Conservation (phyloP, 331 rosid species). For the Dryas integrifolia region DNA sequence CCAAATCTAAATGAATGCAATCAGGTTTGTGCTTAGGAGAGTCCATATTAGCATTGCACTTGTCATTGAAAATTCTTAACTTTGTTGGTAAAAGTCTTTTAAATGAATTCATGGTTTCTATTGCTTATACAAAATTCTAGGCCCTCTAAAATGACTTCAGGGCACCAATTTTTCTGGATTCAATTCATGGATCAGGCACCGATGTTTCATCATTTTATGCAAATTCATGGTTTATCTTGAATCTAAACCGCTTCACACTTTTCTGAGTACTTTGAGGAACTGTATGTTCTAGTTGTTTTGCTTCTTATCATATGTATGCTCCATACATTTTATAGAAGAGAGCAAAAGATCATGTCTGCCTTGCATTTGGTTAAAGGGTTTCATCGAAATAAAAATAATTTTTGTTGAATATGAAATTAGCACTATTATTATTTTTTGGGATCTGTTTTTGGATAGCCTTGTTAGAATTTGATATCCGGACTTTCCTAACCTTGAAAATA, state of each 20-base stretch:
- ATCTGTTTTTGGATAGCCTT: neutral
- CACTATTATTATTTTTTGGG: no score
- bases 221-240: neutral
- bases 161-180: neutral
- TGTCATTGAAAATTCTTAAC: neutral
- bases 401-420: neutral
- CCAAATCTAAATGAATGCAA: slow-evolving; percentile 11
- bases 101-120: neutral
- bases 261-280: neutral
- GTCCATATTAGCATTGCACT: neutral
- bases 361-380: neutral
- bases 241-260: neutral
- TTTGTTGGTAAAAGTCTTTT: neutral
- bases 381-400: neutral
- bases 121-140: neutral
- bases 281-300: neutral
- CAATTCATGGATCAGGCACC: neutral
- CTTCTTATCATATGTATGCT: neutral
- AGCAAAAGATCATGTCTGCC: neutral
- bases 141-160: no score
- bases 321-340: neutral
- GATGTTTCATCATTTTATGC: neutral
- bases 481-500: neutral
- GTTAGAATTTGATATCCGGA: neutral
- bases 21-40: slow-evolving; percentile 15